phyloP scores from a whole-genome alignment of 345 rosid species.

The Eucalyptus sideroxylon region DNA sequence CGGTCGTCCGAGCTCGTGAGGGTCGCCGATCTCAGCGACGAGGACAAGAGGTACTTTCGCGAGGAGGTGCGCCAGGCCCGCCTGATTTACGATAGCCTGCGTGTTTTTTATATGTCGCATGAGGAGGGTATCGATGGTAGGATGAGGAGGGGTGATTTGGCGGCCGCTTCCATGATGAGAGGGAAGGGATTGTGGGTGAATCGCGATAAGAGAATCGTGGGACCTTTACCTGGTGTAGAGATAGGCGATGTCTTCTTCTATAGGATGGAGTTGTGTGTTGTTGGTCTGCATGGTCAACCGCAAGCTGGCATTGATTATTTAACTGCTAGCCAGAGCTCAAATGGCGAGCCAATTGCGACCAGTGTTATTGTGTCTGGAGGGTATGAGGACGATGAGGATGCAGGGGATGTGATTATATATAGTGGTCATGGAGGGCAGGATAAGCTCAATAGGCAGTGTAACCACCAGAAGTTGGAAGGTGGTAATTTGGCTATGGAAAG shows the following conservation, averaged over 20 bases:
- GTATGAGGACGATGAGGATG: conserved; percentile 76
- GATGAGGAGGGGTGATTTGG: conserved; percentile 44
- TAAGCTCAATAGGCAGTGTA: conserved; percentile 44
- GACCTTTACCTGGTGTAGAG: conserved; percentile 68
- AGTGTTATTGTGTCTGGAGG: conserved; percentile 88
- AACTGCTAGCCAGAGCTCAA: conserved; percentile 50
- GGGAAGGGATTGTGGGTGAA: conserved; percentile 57
- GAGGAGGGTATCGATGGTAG: conserved; percentile 26
- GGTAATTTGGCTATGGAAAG: conserved; percentile 83
- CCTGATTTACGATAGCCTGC: conserved; percentile 58
- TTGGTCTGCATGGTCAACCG: conserved; percentile 76
- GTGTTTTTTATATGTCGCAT: conserved; percentile 20
- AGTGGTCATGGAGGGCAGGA: conserved; percentile 93
- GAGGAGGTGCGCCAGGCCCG: conserved; percentile 53
- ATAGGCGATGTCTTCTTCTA: conserved; percentile 77
- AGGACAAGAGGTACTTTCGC: conserved; percentile 53
- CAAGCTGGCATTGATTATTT: conserved; percentile 90
- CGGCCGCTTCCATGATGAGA: conserved; percentile 44
- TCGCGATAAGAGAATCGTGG: conserved; percentile 76
- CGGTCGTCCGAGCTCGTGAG: conserved; percentile 85
- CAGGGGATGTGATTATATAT: conserved; percentile 58
- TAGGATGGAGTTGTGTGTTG: conserved; percentile 66
- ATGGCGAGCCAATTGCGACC: conserved; percentile 78
- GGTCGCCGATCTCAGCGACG: conserved; percentile 43
- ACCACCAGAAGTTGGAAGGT: conserved; percentile 75